Evolutionary conservation across 352 stramenopile species (phyloP).

Genomic region (Globisporangium lucens): DNA sequence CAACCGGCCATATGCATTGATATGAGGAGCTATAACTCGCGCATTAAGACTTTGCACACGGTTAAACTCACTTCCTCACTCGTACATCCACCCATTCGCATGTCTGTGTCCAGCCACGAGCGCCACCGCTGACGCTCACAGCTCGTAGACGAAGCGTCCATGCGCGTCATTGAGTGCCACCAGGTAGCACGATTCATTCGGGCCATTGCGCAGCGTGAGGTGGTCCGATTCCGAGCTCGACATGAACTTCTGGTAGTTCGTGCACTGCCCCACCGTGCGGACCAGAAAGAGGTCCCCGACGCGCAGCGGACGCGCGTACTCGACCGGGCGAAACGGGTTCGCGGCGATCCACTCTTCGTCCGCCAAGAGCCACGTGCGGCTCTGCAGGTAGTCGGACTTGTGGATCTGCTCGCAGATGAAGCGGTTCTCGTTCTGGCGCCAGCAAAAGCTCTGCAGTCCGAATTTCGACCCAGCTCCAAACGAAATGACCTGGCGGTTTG

Average conservation of each 20-base stretch:
- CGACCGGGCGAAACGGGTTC: neutral
- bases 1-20: no score
- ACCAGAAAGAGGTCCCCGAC: neutral
- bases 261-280: neutral
- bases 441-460: neutral
- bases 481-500: neutral
- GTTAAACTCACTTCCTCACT: no score
- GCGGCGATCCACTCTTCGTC: neutral
- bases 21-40: no score
- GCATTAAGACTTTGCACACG: no score
- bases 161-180: neutral
- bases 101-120: no score
- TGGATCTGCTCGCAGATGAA: no score
- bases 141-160: no score
- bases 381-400: neutral
- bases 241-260: neutral
- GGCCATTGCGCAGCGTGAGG: conserved; percentile 1
- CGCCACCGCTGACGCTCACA: no score
- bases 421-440: no score
- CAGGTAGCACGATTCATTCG: neutral
- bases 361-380: neutral
- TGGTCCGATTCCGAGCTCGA: neutral
- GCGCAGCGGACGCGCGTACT: neutral
- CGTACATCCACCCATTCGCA: no score
- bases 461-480: neutral